These are phyloP conservation scores for Tylopilus sp. DNA, from an alignment of 1,284 basidiomycete genomes.

Conservation along the genomic window DNA sequence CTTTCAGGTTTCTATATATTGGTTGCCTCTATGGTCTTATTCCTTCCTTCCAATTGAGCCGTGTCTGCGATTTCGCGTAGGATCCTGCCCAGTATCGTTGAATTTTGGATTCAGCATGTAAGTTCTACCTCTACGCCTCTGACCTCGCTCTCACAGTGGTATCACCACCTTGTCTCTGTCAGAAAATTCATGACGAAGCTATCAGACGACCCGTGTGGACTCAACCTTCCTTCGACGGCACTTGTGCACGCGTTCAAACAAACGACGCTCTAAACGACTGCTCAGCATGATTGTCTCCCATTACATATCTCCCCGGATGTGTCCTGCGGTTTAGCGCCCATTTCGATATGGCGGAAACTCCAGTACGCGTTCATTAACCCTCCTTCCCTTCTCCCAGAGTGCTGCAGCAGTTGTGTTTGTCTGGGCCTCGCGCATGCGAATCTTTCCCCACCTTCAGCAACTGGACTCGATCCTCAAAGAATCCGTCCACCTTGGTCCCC, in stretches of 20 bases:
- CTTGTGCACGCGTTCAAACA: constrained; percentile 10
- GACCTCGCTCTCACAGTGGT: not conserved
- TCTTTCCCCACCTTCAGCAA: not conserved
- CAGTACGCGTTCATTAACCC: not conserved
- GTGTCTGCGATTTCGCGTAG: not conserved
- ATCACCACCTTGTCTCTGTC: constrained; percentile 11
- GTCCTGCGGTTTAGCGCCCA: constrained; percentile 12
- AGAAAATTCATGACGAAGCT: constrained; percentile 15
- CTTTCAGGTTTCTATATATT: no score
- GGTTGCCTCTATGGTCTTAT: not conserved
- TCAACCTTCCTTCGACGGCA: constrained; percentile 11
- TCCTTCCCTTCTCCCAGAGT: not conserved
- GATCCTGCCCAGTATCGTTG: not conserved
- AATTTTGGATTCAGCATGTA: constrained; percentile 2
- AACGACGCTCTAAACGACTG: constrained; percentile 12
- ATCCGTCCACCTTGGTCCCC: not conserved
- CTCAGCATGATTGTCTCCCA: not conserved
- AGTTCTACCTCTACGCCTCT: not conserved
- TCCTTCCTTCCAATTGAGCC: not conserved
- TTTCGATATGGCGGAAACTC: constrained; percentile 11
- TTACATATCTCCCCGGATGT: constrained; percentile 7
- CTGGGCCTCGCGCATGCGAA: constrained; percentile 13
- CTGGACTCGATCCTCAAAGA: not conserved
- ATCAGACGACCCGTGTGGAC: constrained; percentile 7
- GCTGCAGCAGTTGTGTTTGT: constrained; percentile 10